Evolutionary conservation across 345 rosid species (phyloP).

Genomic region (Melaleuca alternifolia): DNA sequence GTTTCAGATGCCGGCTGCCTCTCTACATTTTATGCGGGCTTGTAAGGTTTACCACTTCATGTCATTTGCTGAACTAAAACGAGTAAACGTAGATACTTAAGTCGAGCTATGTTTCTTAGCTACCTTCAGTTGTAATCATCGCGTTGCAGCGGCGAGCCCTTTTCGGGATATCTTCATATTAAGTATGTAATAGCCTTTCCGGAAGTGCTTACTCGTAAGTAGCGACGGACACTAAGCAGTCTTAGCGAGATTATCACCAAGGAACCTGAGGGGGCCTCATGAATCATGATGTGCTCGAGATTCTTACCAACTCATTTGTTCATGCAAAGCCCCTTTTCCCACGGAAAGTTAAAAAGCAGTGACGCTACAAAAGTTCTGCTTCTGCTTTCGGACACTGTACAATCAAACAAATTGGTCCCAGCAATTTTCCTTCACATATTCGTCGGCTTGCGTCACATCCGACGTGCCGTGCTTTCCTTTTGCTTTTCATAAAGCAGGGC

Average conservation of each 20-base stretch:
- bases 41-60: no score
- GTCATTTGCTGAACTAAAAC: not conserved
- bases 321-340: not conserved
- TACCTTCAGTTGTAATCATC: not conserved
- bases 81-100: not conserved
- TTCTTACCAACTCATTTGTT: not conserved
- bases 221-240: not conserved
- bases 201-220: not conserved
- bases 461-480: not conserved
- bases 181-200: not conserved
- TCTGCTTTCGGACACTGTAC: not conserved
- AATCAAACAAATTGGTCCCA: not conserved
- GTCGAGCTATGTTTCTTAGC: not conserved
- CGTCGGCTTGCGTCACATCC: not conserved
- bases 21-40: no score
- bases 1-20: not conserved
- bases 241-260: not conserved
- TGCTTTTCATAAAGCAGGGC: not conserved
- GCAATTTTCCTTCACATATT: not conserved
- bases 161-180: not conserved
- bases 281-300: not conserved
- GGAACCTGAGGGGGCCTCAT: not conserved
- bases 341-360: not conserved
- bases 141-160: not conserved
- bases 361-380: not conserved